Conservation (phyloP, 2,329 filamentous ascomycete genomes). For the Parascedosporium putredinis region DNA sequence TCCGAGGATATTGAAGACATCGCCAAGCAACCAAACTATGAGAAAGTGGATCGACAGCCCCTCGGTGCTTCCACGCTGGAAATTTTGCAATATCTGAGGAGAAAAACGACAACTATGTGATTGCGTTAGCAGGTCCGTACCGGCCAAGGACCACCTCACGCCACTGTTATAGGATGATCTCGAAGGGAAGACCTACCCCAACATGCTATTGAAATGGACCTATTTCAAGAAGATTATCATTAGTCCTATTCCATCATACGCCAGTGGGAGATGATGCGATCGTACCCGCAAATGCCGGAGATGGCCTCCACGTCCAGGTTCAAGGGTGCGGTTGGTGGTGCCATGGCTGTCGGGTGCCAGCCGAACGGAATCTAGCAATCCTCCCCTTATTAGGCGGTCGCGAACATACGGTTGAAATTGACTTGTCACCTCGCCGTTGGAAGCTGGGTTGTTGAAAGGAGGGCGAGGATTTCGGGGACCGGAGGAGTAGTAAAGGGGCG, state of each 20-base stretch:
- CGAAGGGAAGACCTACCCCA: constrained; percentile 51
- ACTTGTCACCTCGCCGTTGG: not conserved
- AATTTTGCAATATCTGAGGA: constrained; percentile 93
- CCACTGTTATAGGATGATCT: too few species aligned
- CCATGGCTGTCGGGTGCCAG: constrained; percentile 28
- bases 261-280: constrained; percentile 6
- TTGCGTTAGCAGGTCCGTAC: constrained; percentile 7
- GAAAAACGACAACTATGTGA: constrained; percentile 80
- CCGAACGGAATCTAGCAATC: not conserved
- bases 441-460: not conserved
- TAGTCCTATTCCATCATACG: too few species aligned
- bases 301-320: constrained; percentile 82
- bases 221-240: constrained; percentile 22
- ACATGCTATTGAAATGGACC: constrained; percentile 91
- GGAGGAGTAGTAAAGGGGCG: too few species aligned
- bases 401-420: not conserved
- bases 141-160: too few species aligned
- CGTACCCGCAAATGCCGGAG: constrained; percentile 80
- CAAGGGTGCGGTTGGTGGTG: constrained; percentile 42
- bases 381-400: not conserved
- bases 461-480: too few species aligned
- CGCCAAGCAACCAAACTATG: constrained; percentile 82
- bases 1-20: constrained; percentile 96
- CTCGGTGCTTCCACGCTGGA: constrained; percentile 72
- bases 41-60: constrained; percentile 87